Conservation (phyloP, 148 eudicot genomes). For the Polygonum aviculare region DNA sequence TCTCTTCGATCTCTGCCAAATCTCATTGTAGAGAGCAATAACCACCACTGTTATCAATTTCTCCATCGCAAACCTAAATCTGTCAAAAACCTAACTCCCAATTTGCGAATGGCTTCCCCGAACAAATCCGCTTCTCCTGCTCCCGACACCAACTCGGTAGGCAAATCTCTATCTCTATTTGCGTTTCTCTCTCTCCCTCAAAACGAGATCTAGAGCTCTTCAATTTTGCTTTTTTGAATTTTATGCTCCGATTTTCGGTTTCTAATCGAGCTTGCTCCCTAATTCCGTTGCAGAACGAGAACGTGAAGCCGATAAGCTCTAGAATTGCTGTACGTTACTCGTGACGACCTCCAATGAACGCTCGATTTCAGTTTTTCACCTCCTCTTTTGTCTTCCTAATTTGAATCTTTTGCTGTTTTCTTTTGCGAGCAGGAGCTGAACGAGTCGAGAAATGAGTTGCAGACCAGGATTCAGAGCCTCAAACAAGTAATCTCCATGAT, state of each 20-base stretch:
- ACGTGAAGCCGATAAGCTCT: conserved; percentile 32
- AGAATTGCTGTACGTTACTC: conserved; percentile 44
- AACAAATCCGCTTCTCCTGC: conserved; percentile 4
- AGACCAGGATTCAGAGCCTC: conserved; percentile 59
- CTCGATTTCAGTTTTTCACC: neutral
- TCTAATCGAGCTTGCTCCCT: neutral
- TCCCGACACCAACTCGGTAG: neutral
- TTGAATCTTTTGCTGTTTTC: neutral
- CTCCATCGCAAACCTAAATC: neutral
- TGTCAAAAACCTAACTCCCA: neutral
- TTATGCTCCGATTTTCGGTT: neutral
- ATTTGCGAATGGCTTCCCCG: neutral
- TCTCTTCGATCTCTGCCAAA: neutral
- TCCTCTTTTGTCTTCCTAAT: neutral
- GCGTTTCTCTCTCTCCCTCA: neutral
- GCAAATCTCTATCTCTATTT: neutral
- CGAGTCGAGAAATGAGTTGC: conserved; percentile 66
- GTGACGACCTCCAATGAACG: neutral
- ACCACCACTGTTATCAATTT: neutral
- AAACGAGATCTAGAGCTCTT: neutral
- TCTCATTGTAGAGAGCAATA: neutral
- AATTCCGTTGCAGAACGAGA: conserved; percentile 53
- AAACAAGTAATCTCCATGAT: conserved; percentile 44
- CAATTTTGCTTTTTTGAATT: neutral
- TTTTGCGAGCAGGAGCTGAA: conserved; percentile 42